phyloP scores from a whole-genome alignment of 2,329 filamentous ascomycete genomes.

The Ophiostoma pallidulum region DNA sequence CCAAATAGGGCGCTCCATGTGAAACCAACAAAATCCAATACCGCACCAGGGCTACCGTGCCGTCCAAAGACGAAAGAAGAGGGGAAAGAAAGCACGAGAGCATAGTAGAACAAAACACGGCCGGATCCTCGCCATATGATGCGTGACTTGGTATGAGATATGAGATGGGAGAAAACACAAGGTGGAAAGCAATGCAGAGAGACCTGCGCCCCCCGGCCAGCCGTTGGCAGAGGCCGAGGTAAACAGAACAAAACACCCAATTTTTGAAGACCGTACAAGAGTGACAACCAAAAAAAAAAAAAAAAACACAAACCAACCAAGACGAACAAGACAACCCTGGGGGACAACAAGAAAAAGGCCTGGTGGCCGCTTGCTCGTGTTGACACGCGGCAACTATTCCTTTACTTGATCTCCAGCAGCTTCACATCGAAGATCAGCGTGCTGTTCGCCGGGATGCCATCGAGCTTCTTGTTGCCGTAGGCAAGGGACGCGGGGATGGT shows the following conservation, averaged over 20 bases:
- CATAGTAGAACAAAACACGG: background rate
- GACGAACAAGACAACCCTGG: background rate
- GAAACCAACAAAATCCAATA: background rate
- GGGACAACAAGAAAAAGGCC: background rate
- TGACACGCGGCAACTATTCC: too few relatives aligned
- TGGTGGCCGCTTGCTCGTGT: too few relatives aligned
- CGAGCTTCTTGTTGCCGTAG: slow-evolving; percentile 75
- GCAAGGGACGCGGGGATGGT: slow-evolving; percentile 79
- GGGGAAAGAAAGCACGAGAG: too few relatives aligned
- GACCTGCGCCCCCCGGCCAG: background rate
- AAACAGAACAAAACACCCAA: background rate
- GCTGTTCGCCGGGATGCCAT: slow-evolving; percentile 86
- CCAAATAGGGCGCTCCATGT: too few relatives aligned
- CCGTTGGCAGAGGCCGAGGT: background rate
- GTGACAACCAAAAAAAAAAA: background rate
- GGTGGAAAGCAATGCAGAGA: background rate
- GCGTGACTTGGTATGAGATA: too few relatives aligned
- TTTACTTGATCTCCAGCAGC: slow-evolving; percentile 72
- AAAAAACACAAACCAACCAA: background rate
- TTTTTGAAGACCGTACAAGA: slow-evolving; percentile 9
- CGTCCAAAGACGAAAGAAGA: background rate
- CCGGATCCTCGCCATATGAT: background rate
- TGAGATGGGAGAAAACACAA: background rate
- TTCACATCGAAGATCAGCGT: slow-evolving; percentile 88
- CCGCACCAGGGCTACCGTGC: background rate